These are phyloP conservation scores for Ogataea nitratoaversa DNA, from an alignment of 805 yeast genomes.

Conservation along the genomic window DNA sequence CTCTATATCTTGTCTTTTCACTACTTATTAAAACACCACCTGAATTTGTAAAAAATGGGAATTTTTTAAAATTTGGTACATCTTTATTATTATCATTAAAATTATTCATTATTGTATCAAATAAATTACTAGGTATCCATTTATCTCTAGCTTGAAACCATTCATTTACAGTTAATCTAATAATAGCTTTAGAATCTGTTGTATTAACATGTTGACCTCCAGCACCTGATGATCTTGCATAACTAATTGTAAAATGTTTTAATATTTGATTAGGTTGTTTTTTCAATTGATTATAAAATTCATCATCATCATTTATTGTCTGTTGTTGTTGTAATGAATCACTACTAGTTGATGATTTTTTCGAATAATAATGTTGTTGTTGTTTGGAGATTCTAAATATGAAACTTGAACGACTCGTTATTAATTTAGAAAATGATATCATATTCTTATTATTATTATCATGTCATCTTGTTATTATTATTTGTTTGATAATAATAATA, in stretches of 20 bases:
- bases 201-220: constrained; percentile 64
- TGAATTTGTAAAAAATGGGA: constrained; percentile 24
- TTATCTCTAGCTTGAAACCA: constrained; percentile 36
- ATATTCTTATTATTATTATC: too few relatives aligned
- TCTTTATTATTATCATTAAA: constrained; percentile 10
- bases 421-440: too few relatives aligned
- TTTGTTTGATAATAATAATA: too few relatives aligned
- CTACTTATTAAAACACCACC: constrained; percentile 25
- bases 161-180: constrained; percentile 30
- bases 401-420: too few relatives aligned
- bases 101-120: constrained; percentile 30
- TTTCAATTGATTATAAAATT: too few relatives aligned
- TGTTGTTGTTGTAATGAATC: too few relatives aligned
- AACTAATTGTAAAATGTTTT: constrained; percentile 33
- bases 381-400: too few relatives aligned
- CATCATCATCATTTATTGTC: too few relatives aligned
- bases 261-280: constrained; percentile 6
- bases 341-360: too few relatives aligned
- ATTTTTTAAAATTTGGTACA: constrained; percentile 15
- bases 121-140: constrained; percentile 39
- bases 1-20: constrained; percentile 36
- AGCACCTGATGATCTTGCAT: constrained; percentile 51
- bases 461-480: too few relatives aligned
- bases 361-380: too few relatives aligned
- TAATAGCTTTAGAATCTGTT: constrained; percentile 44